Evolutionary conservation across 768 basidiomycete species (phyloP).

Genomic region (Serendipita sp.): DNA sequence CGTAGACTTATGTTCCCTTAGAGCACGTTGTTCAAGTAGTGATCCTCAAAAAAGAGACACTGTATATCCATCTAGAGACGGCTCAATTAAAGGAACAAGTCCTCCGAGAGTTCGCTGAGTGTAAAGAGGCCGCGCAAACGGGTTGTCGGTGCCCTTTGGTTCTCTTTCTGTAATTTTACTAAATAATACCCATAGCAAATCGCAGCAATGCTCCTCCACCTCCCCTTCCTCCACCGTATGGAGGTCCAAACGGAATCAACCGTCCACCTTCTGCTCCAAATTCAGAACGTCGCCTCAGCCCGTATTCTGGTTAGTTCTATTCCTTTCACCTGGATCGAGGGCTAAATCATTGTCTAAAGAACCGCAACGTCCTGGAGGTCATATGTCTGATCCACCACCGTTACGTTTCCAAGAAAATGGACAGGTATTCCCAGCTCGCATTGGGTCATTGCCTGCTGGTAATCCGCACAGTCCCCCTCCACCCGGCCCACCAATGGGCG

Average conservation of each 20-base stretch:
- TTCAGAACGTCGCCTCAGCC: neutral
- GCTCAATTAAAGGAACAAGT: conserved; percentile 43
- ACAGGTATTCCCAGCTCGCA: neutral
- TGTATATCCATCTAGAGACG: conserved; percentile 50
- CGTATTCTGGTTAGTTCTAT: neutral
- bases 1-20: conserved; percentile 21
- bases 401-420: neutral
- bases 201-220: neutral
- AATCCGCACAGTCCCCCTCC: neutral
- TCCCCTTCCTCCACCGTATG: conserved; percentile 2
- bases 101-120: conserved; percentile 58
- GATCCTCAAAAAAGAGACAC: conserved; percentile 77
- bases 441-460: neutral
- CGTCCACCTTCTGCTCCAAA: neutral
- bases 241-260: neutral
- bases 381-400: neutral
- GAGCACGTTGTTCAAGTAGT: conserved; percentile 59
- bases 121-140: conserved; percentile 17
- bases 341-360: neutral
- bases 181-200: neutral
- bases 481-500: neutral
- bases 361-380: neutral
- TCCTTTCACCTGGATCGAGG: neutral
- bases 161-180: neutral
- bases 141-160: neutral